phyloP scores from a whole-genome alignment of 2,329 filamentous ascomycete genomes.

The Fusarium multiceps region DNA sequence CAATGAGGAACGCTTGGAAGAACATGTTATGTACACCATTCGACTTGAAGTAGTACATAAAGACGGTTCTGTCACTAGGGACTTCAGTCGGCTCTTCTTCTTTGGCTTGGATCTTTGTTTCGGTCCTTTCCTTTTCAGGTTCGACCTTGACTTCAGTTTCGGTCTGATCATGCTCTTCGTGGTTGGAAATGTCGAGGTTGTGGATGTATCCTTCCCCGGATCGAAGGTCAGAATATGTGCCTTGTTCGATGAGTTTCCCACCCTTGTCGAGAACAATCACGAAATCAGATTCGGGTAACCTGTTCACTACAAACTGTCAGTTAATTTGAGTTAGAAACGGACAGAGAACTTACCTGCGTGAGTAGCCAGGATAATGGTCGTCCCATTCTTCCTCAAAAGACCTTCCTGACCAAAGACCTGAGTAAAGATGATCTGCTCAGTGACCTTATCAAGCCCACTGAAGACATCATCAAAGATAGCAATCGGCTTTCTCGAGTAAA shows the following conservation, averaged over 20 bases:
- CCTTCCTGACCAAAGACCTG: constrained; percentile 53
- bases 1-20: constrained; percentile 26
- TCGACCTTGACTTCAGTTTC: neutral
- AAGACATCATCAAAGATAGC: constrained; percentile 55
- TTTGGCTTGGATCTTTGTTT: neutral
- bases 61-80: constrained; percentile 43
- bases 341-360: constrained; percentile 44
- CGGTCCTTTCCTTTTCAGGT: neutral
- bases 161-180: constrained; percentile 20
- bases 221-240: constrained; percentile 53
- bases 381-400: constrained; percentile 48
- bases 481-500: constrained; percentile 49
- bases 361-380: constrained; percentile 50
- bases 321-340: neutral
- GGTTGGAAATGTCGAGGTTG: constrained; percentile 49
- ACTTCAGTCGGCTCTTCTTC: constrained; percentile 10
- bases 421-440: constrained; percentile 55
- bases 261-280: constrained; percentile 56
- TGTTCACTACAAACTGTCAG: constrained; percentile 38
- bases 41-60: constrained; percentile 47
- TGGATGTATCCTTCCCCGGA: constrained; percentile 52
- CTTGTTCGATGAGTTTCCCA: constrained; percentile 56
- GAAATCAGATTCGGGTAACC: constrained; percentile 55
- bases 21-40: constrained; percentile 38
- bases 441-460: constrained; percentile 55